Evolutionary conservation across 495 filamentous ascomycete species (phyloP).

Genomic region (Aspergillus bertholletiae): DNA sequence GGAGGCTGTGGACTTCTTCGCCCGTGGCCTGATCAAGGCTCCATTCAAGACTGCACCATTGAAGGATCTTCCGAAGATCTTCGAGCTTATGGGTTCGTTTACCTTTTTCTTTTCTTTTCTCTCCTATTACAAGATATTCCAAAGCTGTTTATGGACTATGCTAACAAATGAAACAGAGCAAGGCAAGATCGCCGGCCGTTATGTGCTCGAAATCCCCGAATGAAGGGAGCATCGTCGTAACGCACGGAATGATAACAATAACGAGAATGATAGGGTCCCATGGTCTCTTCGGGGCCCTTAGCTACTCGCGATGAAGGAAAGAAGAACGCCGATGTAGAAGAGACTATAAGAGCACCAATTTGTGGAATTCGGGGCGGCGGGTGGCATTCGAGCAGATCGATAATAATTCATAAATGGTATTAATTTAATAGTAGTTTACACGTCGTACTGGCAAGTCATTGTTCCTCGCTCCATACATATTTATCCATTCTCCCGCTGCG

Average conservation of each 20-base stretch:
- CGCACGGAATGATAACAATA: neutral
- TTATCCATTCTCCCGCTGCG: too few species aligned
- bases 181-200: slow-evolving; percentile 80
- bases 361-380: neutral
- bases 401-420: neutral
- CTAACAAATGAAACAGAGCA: slow-evolving; percentile 36
- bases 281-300: neutral
- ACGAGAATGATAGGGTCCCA: neutral
- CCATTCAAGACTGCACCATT: slow-evolving; percentile 83
- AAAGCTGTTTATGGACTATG: neutral
- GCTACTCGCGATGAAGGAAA: neutral
- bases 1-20: slow-evolving; percentile 87
- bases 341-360: neutral
- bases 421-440: neutral
- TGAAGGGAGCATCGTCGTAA: slow-evolving; percentile 16
- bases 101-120: too few species aligned
- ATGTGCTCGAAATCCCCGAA: slow-evolving; percentile 72
- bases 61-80: slow-evolving; percentile 72
- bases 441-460: neutral
- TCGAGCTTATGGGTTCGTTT: slow-evolving; percentile 61
- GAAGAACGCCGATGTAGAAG: neutral
- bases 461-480: neutral
- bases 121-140: too few species aligned
- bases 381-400: neutral
- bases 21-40: slow-evolving; percentile 74